Evolutionary conservation across 2,329 filamentous ascomycete species (phyloP).

Genomic region (Grosmannia penicillata): DNA sequence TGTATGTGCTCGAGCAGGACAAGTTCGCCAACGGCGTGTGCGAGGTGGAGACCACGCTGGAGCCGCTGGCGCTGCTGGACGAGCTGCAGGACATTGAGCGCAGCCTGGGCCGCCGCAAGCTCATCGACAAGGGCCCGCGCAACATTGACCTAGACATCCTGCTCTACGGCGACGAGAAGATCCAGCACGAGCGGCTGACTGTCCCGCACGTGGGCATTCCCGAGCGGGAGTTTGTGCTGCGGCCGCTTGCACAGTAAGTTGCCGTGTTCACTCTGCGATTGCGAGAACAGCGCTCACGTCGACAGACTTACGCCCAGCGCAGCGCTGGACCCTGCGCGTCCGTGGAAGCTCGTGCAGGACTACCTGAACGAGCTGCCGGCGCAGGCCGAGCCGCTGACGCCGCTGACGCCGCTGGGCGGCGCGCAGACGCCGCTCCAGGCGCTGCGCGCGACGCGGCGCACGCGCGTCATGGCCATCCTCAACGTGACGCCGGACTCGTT

Average conservation of each 20-base stretch:
- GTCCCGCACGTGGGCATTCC: slow-evolving; percentile 75
- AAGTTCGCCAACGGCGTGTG: slow-evolving; percentile 86
- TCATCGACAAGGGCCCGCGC: slow-evolving; percentile 83
- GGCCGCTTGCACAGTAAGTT: slow-evolving; percentile 64
- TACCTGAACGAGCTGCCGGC: slow-evolving; percentile 43
- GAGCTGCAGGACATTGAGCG: slow-evolving; percentile 74
- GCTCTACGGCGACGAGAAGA: slow-evolving; percentile 54
- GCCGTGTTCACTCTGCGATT: no score
- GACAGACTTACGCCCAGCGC: slow-evolving; percentile 39
- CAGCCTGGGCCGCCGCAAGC: slow-evolving; percentile 62
- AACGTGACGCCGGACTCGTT: slow-evolving; percentile 96
- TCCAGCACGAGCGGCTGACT: slow-evolving; percentile 59
- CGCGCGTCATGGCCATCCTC: slow-evolving; percentile 82
- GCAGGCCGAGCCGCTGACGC: slow-evolving; percentile 35
- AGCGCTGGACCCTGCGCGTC: slow-evolving; percentile 34
- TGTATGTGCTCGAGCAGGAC: slow-evolving; percentile 87
- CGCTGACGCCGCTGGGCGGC: slow-evolving; percentile 39
- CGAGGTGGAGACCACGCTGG: slow-evolving; percentile 69
- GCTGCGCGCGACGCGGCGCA: slow-evolving; percentile 41
- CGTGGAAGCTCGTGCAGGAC: slow-evolving; percentile 47
- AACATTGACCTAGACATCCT: slow-evolving; percentile 93
- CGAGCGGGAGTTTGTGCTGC: slow-evolving; percentile 86
- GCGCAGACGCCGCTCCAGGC: slow-evolving; percentile 41
- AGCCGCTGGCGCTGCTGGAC: slow-evolving; percentile 63
- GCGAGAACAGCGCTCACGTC: no score